phyloP scores from a whole-genome alignment of 2,329 filamentous ascomycete genomes.

The Pseudogymnoascus sp. region DNA sequence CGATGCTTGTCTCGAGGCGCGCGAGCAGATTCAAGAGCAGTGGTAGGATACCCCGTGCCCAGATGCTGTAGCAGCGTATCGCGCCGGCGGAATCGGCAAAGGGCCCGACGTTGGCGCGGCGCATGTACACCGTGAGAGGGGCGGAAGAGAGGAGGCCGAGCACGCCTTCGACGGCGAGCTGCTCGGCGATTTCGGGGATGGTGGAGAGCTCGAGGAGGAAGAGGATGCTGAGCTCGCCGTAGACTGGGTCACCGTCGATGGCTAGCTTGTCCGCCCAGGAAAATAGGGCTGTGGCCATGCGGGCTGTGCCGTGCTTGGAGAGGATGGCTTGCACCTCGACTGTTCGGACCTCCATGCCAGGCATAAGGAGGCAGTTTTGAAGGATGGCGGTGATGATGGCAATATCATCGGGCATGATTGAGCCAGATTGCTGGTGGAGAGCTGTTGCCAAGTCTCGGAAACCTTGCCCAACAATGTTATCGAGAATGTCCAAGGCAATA shows the following conservation, averaged over 20 bases:
- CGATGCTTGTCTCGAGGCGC: conserved; percentile 71
- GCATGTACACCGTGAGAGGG: conserved; percentile 69
- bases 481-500: conserved; percentile 61
- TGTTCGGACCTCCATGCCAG: conserved; percentile 64
- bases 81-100: conserved; percentile 63
- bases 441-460: conserved; percentile 74
- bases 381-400: conserved; percentile 80
- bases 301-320: conserved; percentile 62
- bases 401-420: conserved; percentile 69
- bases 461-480: conserved; percentile 69
- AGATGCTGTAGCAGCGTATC: conserved; percentile 77
- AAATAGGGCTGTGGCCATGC: conserved; percentile 78
- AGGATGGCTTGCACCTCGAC: conserved; percentile 63
- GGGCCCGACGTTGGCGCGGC: conserved; percentile 62
- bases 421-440: conserved; percentile 64
- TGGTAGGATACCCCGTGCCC: conserved; percentile 80
- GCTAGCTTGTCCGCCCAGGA: conserved; percentile 86
- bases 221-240: conserved; percentile 82
- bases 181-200: conserved; percentile 73
- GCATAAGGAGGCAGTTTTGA: conserved; percentile 73
- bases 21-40: conserved; percentile 81
- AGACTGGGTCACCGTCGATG: conserved; percentile 73
- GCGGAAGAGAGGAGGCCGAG: conserved; percentile 72
- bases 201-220: conserved; percentile 84
- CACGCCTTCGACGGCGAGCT: conserved; percentile 79